Base-by-base conservation (phyloP, 2,329 filamentous ascomycete species). In the Arthrobotrys iridis region DNA sequence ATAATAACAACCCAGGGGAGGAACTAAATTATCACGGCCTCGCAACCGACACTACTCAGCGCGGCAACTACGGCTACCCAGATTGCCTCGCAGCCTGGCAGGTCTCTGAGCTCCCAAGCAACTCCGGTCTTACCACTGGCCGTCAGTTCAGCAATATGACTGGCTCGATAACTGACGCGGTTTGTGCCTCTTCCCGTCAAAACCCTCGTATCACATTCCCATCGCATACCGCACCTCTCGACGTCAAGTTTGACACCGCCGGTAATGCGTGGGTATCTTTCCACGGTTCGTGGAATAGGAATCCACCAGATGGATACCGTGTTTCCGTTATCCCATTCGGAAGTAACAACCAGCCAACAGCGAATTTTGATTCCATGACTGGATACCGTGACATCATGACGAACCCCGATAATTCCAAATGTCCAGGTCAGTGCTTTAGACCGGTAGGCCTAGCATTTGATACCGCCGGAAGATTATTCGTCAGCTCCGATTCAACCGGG, bases 21-120 rank as follows among this genome's bases (percentile, higher is more conserved):
- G 89, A 93, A 81, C 82, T 93, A 80, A 92, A 93, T 81, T 91
- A 87, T 80, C 87, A 90, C 73, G 90, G 90, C 2, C 86, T 85
- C 68, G 83, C 91, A 2, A 85, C 86, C 46, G 84, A 84, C n/a
- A 85, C 85, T 48, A 22, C 48, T 22, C 28, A 60, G 2, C 68
- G 59, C 18, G 62, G 50, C 4, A 91, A 92, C 81, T 90, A 89
- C 79, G 91, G 90, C 20, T 93, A 92, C 79, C 91, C 91, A 1
- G 82, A 84, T 48, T 93, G 91, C 82, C 90, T 88, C 78, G 84
- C 90, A 0, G 84, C 89, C 6, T 92, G 90, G 89, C 84, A 86
- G 70, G 85, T 86, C 0, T 79, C 82, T 11, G 81, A 82, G 22
- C 79, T 85, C 55, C 85, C 86, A 2, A 79, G 83, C 37, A 78